phyloP scores from a whole-genome alignment of 495 filamentous ascomycete species.

The Neurospora discreta region DNA sequence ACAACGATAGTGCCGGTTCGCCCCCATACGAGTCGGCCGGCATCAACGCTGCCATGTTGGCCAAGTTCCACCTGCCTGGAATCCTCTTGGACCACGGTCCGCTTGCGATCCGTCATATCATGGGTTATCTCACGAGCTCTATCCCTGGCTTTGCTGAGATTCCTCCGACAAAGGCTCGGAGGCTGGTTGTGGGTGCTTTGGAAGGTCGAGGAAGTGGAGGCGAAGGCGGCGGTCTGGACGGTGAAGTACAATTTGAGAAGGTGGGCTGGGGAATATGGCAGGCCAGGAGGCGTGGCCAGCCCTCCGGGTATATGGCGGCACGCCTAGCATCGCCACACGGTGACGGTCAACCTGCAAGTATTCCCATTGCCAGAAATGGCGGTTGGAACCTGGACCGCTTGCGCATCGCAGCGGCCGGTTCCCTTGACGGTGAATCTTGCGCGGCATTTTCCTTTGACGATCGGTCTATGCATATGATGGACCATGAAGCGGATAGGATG shows the following conservation, averaged over 20 bases:
- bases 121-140: slow-evolving; percentile 82
- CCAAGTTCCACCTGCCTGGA: slow-evolving; percentile 82
- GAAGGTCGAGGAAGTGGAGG: slow-evolving; percentile 59
- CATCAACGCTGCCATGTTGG: slow-evolving; percentile 79
- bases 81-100: slow-evolving; percentile 85
- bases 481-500: slow-evolving; percentile 93
- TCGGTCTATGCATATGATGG: slow-evolving; percentile 56
- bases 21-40: slow-evolving; percentile 60
- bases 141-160: slow-evolving; percentile 90
- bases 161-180: slow-evolving; percentile 80
- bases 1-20: slow-evolving; percentile 34
- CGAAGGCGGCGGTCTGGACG: slow-evolving; percentile 53
- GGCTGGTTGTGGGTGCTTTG: slow-evolving; percentile 74
- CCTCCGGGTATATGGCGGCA: slow-evolving; percentile 35
- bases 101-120: slow-evolving; percentile 86
- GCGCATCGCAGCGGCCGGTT: slow-evolving; percentile 30
- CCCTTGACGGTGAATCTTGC: slow-evolving; percentile 27
- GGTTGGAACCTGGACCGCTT: slow-evolving; percentile 37
- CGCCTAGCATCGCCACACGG: slow-evolving; percentile 36
- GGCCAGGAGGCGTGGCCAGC: slow-evolving; percentile 61
- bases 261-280: slow-evolving; percentile 97
- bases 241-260: slow-evolving; percentile 87
- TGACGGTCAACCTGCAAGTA: slow-evolving; percentile 46
- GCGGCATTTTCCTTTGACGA: slow-evolving; percentile 64
- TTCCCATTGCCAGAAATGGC: slow-evolving; percentile 52